Evolutionary conservation across 192 early-diverging fungal species (phyloP), one percentile per base, ranked within the genome.

Genomic region (Thoreauomyces humboldtii): DNA sequence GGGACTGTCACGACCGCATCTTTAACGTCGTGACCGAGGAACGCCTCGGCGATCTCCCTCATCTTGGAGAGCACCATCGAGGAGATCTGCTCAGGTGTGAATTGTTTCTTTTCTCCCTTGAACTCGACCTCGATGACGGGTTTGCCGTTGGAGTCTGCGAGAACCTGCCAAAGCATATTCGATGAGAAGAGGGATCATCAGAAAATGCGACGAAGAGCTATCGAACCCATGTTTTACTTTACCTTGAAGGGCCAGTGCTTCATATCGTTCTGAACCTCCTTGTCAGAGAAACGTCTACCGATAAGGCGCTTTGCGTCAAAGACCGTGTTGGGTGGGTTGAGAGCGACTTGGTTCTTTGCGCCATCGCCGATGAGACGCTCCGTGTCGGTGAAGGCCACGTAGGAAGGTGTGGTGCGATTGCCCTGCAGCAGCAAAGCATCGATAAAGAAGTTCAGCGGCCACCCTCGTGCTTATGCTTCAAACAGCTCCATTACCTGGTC

Each of bases 161-260:
- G n/a, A n/a, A n/a, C n/a, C n/a, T n/a, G n/a, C n/a, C n/a, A n/a
- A n/a, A n/a, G n/a, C n/a, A n/a, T n/a, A n/a, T n/a, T n/a, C n/a
- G n/a, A n/a, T n/a, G n/a, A n/a, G n/a, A n/a, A n/a, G n/a, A n/a
- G n/a, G n/a, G n/a, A n/a, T n/a, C n/a, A n/a, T n/a, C n/a, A n/a
- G n/a, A n/a, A n/a, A n/a, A n/a, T n/a, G n/a, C n/a, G n/a, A n/a
- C n/a, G n/a, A n/a, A n/a, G n/a, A n/a, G n/a, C n/a, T n/a, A n/a
- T n/a, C n/a, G n/a, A n/a, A n/a, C n/a, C n/a, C n/a, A n/a, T n/a
- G n/a, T n/a, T n/a, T n/a, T n/a, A n/a, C n/a, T n/a, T 73, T 71
- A 98, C 85, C 81, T 93, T 96, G 89, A 96, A 98, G 29, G 94
- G 89, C 90, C 90, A 96, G 87, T 95, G 92, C 89, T 95, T 96